Evolutionary conservation across 2,329 filamentous ascomycete genomes (phyloP).

Genomic region (Lasiodiplodia hormozganensis): DNA sequence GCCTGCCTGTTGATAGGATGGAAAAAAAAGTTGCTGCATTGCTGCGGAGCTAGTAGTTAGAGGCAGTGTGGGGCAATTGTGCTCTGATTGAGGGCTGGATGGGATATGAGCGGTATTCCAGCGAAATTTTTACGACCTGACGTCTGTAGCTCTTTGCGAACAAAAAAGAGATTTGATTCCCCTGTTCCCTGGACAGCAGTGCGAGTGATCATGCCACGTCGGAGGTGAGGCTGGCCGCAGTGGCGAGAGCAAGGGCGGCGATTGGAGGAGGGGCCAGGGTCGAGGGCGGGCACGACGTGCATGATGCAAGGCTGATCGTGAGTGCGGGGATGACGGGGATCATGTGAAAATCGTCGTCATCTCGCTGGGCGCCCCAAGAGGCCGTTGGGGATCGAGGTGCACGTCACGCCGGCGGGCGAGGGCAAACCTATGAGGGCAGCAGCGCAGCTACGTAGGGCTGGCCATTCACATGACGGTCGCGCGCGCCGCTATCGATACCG

Average conservation of each 20-base stretch:
- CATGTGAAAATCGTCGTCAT: conserved; percentile 20
- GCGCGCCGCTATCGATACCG: conserved; percentile 7
- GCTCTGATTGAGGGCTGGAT: conserved; percentile 27
- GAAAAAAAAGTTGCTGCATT: conserved; percentile 17
- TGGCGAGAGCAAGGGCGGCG: conserved; percentile 11
- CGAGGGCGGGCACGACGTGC: conserved; percentile 17
- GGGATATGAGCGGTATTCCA: conserved; percentile 24
- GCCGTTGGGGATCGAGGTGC: conserved; percentile 3
- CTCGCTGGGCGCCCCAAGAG: background rate
- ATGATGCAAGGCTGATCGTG: conserved; percentile 28
- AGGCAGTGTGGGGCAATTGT: conserved; percentile 13
- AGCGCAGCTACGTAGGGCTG: background rate
- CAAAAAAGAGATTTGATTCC: conserved; percentile 25
- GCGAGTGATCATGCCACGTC: conserved; percentile 6
- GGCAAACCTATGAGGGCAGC: conserved; percentile 9
- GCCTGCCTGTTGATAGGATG: background rate
- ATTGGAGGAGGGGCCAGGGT: conserved; percentile 21
- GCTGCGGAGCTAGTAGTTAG: conserved; percentile 26
- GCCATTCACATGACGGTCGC: conserved; percentile 11
- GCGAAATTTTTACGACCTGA: conserved; percentile 28
- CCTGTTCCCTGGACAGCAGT: conserved; percentile 7
- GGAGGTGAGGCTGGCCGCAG: conserved; percentile 11
- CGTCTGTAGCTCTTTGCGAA: conserved; percentile 26
- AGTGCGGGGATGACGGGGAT: conserved; percentile 27
- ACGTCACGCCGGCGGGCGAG: background rate